Base-by-base conservation (phyloP, 2,329 filamentous ascomycete species). In the Paracamarosporium sp. region DNA sequence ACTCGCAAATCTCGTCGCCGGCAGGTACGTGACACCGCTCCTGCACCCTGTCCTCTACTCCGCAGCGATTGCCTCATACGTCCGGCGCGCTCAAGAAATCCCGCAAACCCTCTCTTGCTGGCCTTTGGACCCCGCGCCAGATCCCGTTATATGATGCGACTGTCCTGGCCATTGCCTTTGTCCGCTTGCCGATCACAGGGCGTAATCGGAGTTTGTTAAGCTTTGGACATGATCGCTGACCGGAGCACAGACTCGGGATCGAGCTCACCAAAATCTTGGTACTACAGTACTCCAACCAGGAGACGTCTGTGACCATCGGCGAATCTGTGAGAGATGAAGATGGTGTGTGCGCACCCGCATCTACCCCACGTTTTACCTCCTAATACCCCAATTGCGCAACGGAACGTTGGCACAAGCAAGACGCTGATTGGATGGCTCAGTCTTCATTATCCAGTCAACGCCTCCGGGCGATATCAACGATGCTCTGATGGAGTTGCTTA, bases 261-360 rank as follows among this genome's bases (percentile, higher is more conserved):
- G 87, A 92, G 69, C 84, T 92, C 68, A 89, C 89, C 62, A 91
- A 91, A 81, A 91, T 90, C 45, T 86, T 92, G 82, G 90, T 89
- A 63, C 83, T 94, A 61, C 91, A 93, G 75, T 93, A 93, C 80
- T 93, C 91, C 46, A 94, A 94, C 77, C 90, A 92, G 72, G 91
- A 95, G 76, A 93, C 90, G 50, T 92, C 89, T 67, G 93, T 98
- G 56, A 97, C 93, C 20, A 96, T 97, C 69, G 93, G 94, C 75
- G 94, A 98, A 82, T 96, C 91, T 62, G 94, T 98, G 54, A 87
- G 94, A 79, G 94, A 98, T 76, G 94, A 98, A 84, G 94, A 98
- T 86, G 88, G 88, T 91, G 85, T 70, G 71, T 62, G 41, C 45
- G 8, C 52, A 28, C 5, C 25, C 9, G 13, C 25, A 30, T n/a